phyloP scores from a whole-genome alignment of 116 monocot species.

The Iris pallida region DNA sequence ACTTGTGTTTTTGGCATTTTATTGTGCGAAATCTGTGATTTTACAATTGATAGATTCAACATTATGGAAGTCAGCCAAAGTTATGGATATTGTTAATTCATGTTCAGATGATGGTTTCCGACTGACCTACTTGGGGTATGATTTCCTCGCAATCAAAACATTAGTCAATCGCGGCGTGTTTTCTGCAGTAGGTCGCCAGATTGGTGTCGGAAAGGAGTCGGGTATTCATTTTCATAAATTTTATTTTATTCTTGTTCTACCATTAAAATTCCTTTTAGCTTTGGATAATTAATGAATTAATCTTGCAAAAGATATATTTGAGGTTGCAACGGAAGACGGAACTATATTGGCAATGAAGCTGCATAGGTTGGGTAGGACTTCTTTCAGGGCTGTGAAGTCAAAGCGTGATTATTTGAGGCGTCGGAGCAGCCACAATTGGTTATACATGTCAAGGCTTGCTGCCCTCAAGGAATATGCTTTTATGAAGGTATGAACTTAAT shows the following conservation, averaged over 20 bases:
- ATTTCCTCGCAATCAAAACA: slow-evolving; percentile 91
- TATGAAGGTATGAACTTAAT: slow-evolving; percentile 64
- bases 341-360: slow-evolving; percentile 86
- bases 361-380: slow-evolving; percentile 84
- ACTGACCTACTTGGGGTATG: slow-evolving; percentile 95
- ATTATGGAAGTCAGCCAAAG: too few species aligned
- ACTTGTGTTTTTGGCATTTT: too few species aligned
- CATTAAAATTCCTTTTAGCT: background rate
- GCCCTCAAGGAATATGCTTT: slow-evolving; percentile 95
- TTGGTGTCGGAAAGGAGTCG: slow-evolving; percentile 97
- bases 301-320: slow-evolving; percentile 69
- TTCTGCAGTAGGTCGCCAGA: slow-evolving; percentile 77
- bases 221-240: slow-evolving; percentile 24
- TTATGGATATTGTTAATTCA: background rate
- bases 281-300: background rate
- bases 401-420: slow-evolving; percentile 89
- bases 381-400: slow-evolving; percentile 95
- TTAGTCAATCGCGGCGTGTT: slow-evolving; percentile 91
- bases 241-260: background rate
- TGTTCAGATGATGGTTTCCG: slow-evolving; percentile 84
- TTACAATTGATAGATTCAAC: too few species aligned
- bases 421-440: slow-evolving; percentile 80
- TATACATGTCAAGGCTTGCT: slow-evolving; percentile 92
- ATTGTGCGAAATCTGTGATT: too few species aligned
- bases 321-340: slow-evolving; percentile 93